Percentiles rank a stretch among this genome's conserved stretches.
Conservation (phyloP, 1,284 basidiomycete genomes). For the Ganoderma leucocontextum region DNA sequence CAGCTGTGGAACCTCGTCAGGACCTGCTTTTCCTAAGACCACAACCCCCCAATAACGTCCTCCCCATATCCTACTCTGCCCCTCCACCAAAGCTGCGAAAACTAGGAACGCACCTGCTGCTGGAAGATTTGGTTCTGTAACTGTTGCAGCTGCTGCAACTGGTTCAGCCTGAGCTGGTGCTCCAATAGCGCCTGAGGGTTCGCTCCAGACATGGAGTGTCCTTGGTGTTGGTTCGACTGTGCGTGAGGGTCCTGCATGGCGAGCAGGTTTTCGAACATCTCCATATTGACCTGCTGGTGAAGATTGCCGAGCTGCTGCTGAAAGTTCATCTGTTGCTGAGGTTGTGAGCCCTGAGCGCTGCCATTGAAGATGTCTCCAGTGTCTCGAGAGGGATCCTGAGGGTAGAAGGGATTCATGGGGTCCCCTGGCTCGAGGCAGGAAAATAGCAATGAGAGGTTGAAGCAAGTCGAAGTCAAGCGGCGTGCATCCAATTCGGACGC, state of each 20-base stretch:
- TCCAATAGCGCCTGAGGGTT: conserved; percentile 57
- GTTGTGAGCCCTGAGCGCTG: conserved; percentile 25
- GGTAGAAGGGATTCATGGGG: conserved; percentile 54
- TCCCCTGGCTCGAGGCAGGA: conserved; percentile 48
- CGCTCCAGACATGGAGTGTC: conserved; percentile 35
- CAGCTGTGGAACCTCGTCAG: conserved; percentile 53
- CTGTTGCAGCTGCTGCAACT: conserved; percentile 80
- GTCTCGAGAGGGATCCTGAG: conserved; percentile 37
- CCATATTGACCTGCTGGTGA: conserved; percentile 50
- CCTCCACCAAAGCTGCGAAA: conserved; percentile 3
- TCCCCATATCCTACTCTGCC: background rate
- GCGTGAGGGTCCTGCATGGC: conserved; percentile 45
- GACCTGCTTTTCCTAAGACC: background rate
- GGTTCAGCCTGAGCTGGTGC: conserved; percentile 74
- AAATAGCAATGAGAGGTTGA: conserved; percentile 27
- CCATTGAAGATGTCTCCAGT: conserved; percentile 33
- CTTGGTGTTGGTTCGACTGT: conserved; percentile 29
- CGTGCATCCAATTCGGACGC: conserved; percentile 4
- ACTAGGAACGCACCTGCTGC: conserved; percentile 65
- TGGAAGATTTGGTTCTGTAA: conserved; percentile 85
- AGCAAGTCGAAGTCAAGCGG: conserved; percentile 10
- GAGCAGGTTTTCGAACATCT: conserved; percentile 59
- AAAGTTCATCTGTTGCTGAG: conserved; percentile 34
- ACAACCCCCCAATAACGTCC: background rate
- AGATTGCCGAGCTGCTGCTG: conserved; percentile 38